Evolutionary conservation across 2,329 filamentous ascomycete genomes (phyloP).

Genomic region (Verticillium albo-atrum): DNA sequence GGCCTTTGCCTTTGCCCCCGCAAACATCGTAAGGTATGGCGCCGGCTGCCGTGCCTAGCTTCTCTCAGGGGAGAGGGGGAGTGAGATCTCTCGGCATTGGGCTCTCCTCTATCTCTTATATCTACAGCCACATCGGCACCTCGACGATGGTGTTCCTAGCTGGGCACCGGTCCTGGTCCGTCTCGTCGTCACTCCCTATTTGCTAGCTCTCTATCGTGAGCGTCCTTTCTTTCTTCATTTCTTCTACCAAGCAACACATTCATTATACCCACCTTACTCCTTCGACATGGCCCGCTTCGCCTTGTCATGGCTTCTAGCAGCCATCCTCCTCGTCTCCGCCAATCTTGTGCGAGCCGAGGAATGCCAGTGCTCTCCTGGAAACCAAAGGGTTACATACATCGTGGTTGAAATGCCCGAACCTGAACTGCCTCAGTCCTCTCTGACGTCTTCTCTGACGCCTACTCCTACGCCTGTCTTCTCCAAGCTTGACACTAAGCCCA

Average conservation of each 20-base stretch:
- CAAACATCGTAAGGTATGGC: not conserved
- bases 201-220: not conserved
- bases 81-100: not conserved
- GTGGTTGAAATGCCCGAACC: slow-evolving; percentile 14
- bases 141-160: not conserved
- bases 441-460: not conserved
- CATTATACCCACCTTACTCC: not conserved
- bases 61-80: not conserved
- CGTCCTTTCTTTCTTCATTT: not conserved
- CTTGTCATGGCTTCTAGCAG: slow-evolving; percentile 2
- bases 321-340: slow-evolving; percentile 5
- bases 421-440: not conserved
- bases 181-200: not conserved
- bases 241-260: not conserved
- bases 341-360: slow-evolving; percentile 9
- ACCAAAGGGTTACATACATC: slow-evolving; percentile 12
- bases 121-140: not conserved
- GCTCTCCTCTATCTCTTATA: not conserved
- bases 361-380: slow-evolving; percentile 7
- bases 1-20: not conserved
- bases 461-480: not conserved
- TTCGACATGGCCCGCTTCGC: slow-evolving; percentile 6
- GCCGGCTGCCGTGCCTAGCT: not conserved
- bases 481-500: not conserved
- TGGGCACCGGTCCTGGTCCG: not conserved